Conservation (phyloP, 1,284 basidiomycete genomes). For the Leccinum variabile region DNA sequence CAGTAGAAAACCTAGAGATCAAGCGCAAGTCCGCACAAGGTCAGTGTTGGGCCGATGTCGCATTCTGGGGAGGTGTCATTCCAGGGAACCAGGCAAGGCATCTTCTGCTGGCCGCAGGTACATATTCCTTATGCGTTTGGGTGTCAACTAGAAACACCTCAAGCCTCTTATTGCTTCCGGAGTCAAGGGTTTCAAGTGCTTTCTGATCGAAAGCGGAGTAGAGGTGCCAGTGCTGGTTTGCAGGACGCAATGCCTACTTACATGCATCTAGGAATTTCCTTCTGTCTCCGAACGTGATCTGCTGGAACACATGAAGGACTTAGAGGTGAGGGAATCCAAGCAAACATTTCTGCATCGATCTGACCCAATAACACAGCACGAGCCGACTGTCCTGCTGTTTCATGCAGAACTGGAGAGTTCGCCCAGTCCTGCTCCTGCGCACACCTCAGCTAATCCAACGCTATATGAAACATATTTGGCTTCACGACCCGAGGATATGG, state of each 20-base stretch:
- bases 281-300: conserved; percentile 76
- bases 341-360: neutral
- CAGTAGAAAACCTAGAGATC: conserved; percentile 65
- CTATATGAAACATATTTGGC: conserved; percentile 79
- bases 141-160: conserved; percentile 50
- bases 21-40: conserved; percentile 72
- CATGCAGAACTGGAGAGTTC: conserved; percentile 80
- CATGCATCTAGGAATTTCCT: conserved; percentile 76
- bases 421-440: conserved; percentile 9
- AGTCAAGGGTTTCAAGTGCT: conserved; percentile 94
- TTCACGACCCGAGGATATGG: conserved; percentile 79
- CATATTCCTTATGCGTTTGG: conserved; percentile 1
- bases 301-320: conserved; percentile 64
- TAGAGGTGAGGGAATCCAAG: conserved; percentile 54
- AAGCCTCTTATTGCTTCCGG: conserved; percentile 71
- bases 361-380: conserved; percentile 46
- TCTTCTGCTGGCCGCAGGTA: neutral
- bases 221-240: conserved; percentile 52
- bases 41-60: conserved; percentile 83
- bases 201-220: conserved; percentile 91
- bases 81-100: conserved; percentile 76
- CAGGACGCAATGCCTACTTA: conserved; percentile 5
- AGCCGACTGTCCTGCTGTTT: conserved; percentile 74
- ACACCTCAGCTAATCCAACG: conserved; percentile 42
- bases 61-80: conserved; percentile 94